phyloP scores from a whole-genome alignment of 2,329 filamentous ascomycete species.

The Colletotrichum sansevieriae region DNA sequence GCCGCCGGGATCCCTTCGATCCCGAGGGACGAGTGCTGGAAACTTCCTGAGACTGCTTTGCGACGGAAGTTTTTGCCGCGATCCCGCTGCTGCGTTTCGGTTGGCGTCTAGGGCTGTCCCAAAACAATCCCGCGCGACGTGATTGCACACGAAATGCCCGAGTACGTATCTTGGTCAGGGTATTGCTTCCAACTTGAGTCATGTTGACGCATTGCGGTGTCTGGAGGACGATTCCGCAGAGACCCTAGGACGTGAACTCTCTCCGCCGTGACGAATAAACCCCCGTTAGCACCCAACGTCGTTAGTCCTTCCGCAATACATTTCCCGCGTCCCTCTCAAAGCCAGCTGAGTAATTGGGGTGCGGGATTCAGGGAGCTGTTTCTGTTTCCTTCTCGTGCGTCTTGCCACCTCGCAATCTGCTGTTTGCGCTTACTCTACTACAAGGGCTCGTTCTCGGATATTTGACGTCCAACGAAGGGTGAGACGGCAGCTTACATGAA shows the following conservation, averaged over 20 bases:
- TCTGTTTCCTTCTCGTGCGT: no score
- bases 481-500: neutral
- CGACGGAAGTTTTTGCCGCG: slow-evolving; percentile 11
- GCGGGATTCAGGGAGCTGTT: neutral
- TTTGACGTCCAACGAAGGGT: neutral
- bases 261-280: no score
- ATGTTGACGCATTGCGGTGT: neutral
- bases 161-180: neutral
- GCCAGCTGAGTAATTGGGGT: neutral
- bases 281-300: neutral
- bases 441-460: no score
- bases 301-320: neutral
- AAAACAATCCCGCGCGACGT: neutral
- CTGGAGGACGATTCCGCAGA: neutral
- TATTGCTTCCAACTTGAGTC: neutral
- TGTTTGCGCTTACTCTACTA: no score
- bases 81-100: slow-evolving; percentile 27
- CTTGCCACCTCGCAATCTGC: no score
- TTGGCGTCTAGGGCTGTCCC: slow-evolving; percentile 14
- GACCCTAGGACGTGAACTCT: neutral
- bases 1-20: neutral
- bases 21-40: neutral
- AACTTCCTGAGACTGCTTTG: slow-evolving; percentile 19
- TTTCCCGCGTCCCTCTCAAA: neutral
- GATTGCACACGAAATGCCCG: neutral